Base-by-base conservation (phyloP, 2,329 filamentous ascomycete species). In the Ceratocystis cacaofunesta region DNA sequence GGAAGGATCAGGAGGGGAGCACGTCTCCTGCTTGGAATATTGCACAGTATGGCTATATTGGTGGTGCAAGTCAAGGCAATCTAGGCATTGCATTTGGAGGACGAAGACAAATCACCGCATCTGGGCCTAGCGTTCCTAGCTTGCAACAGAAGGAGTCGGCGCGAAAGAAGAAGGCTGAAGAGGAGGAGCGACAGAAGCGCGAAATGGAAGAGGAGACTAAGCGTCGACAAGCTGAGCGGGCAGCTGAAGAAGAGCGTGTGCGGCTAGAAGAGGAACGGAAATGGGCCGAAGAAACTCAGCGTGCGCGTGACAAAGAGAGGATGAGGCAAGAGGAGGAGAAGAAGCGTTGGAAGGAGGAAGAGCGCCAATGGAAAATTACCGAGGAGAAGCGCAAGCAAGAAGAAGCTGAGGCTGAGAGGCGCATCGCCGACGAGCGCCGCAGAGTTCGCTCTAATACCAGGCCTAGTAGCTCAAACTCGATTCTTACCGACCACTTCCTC, bases 1-100 rank as follows among this genome's bases (percentile, higher is more conserved):
- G 85, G 74, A 89, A 83, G 74, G 82, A 83, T 65, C 90, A 96
- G 70, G 89, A 96, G 74, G 84, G 83, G 17, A 82, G 81, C 57
- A 96, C 92, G 1, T 81, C 86, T 30, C 94, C 94, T 0, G 94
- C 94, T 1, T 99, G 94, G 94, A 99, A 97, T 73, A 97, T 97
- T 70, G 88, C 92, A 66, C 94, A 99, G 73, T 99, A 99, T 73
- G 92, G 94, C 6, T 99, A 96, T 75, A 94, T 97, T 88, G 94
- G 94, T 66, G 94, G 94, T 61, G 94, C 94, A 30, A 96, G 90
- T 72, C 94, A 99, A 74, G 92, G 90, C 2, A 97, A 95, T 71
- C 85, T 96, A 68, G 94, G 94, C 19, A 90, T 99, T 70, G 85
- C 89, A 10, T 97, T 97, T 75, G 94, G 94, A 65, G 90, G 87